A percentile compares a stretch with the other conserved stretches of the same genome.
Conservation (phyloP, 2,329 filamentous ascomycete species). For the Fusarium algeriense region DNA sequence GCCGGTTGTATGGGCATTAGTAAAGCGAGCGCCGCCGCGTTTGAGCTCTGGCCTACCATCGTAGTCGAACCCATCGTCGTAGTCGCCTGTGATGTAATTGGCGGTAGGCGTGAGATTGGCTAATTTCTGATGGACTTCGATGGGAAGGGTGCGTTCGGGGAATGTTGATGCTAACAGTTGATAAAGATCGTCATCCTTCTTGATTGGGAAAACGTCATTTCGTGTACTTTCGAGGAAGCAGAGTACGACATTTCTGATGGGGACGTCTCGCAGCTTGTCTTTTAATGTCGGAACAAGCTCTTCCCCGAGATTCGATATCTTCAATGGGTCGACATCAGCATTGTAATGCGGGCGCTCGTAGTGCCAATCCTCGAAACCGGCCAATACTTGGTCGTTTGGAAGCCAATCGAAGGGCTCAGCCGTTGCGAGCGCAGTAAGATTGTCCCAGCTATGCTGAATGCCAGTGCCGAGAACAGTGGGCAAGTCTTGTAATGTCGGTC, state of each 20-base stretch:
- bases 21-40: slow-evolving; percentile 56
- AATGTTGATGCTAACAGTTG: slow-evolving; percentile 49
- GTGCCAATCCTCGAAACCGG: slow-evolving; percentile 50
- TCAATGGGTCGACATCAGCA: slow-evolving; percentile 54
- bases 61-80: slow-evolving; percentile 52
- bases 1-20: slow-evolving; percentile 56
- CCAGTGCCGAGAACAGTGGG: slow-evolving; percentile 37
- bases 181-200: slow-evolving; percentile 55
- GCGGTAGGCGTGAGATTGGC: slow-evolving; percentile 50
- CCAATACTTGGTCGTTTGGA: slow-evolving; percentile 35
- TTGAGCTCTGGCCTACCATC: slow-evolving; percentile 21
- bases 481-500: slow-evolving; percentile 45
- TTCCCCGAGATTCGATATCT: slow-evolving; percentile 54
- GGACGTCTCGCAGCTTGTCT: slow-evolving; percentile 46
- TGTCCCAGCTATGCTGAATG: slow-evolving; percentile 47
- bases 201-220: slow-evolving; percentile 60
- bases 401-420: slow-evolving; percentile 46
- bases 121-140: slow-evolving; percentile 46
- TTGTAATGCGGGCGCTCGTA: slow-evolving; percentile 51
- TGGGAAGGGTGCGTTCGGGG: slow-evolving; percentile 49
- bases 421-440: slow-evolving; percentile 46
- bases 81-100: slow-evolving; percentile 53
- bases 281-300: slow-evolving; percentile 46
- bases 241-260: slow-evolving; percentile 58
- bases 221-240: slow-evolving; percentile 60